Conservation (phyloP, 2,329 filamentous ascomycete species). For the Bisporella sp. region DNA sequence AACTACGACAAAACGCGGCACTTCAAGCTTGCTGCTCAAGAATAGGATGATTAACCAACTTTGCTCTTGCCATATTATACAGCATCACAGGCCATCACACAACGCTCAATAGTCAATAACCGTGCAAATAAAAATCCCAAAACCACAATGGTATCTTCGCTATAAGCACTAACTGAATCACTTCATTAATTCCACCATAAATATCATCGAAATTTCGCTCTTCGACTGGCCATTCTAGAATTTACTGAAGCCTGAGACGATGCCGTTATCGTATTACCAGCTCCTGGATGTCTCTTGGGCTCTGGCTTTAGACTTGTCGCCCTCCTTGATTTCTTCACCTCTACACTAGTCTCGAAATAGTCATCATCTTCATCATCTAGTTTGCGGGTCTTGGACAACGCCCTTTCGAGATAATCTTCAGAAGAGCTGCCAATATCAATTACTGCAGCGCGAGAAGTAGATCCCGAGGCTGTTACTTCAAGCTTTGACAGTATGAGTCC, state of each 20-base stretch:
- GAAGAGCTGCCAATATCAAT: too few species aligned
- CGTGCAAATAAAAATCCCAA: neutral
- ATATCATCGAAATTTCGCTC: conserved; percentile 7
- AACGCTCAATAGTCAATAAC: too few species aligned
- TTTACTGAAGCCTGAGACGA: conserved; percentile 14
- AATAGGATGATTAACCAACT: too few species aligned
- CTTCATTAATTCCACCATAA: too few species aligned
- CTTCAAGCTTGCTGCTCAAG: too few species aligned
- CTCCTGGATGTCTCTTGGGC: conserved; percentile 6
- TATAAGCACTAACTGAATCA: neutral
- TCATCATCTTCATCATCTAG: conserved; percentile 4
- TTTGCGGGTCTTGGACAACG: conserved; percentile 2
- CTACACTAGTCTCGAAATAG: conserved; percentile 5
- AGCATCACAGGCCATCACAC: too few species aligned
- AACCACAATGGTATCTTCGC: neutral
- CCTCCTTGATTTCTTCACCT: conserved; percentile 9
- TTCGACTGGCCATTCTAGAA: conserved; percentile 9
- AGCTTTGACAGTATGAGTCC: too few species aligned
- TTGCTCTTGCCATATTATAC: too few species aligned
- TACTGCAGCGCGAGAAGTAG: too few species aligned
- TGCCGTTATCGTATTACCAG: conserved; percentile 6
- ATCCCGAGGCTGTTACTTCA: too few species aligned
- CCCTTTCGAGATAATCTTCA: too few species aligned
- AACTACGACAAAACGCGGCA: too few species aligned
- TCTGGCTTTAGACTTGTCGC: conserved; percentile 10